Percentiles rank a stretch among this genome's conserved stretches.
Evolutionary conservation across 371 early-diverging fungal genomes (phyloP).

Genomic region (Zychaea mexicana): DNA sequence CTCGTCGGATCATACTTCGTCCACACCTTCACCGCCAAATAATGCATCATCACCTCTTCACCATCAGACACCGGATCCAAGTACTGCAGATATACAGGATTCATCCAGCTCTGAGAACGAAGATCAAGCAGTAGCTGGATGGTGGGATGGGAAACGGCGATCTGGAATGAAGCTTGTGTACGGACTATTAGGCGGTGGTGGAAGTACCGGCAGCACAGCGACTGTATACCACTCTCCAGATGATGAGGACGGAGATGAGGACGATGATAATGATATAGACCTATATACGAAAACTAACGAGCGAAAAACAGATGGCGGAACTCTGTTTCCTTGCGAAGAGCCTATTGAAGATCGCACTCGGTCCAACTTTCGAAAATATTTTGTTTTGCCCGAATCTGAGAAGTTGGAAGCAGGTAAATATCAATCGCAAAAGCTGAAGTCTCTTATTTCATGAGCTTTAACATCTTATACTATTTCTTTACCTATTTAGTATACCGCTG

Average conservation of each 20-base stretch:
- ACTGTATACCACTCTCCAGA: constrained; percentile 16
- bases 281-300: constrained; percentile 12
- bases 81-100: constrained; percentile 14
- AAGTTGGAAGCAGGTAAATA: constrained; percentile 51
- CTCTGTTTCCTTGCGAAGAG: constrained; percentile 23
- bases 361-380: constrained; percentile 56
- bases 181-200: constrained; percentile 30
- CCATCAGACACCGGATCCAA: constrained; percentile 12
- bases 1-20: constrained; percentile 9
- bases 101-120: constrained; percentile 46
- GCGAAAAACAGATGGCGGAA: not conserved
- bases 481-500: constrained; percentile 42
- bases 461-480: not conserved
- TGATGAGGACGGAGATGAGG: constrained; percentile 23
- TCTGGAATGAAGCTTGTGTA: constrained; percentile 51
- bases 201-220: constrained; percentile 26
- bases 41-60: not conserved
- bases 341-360: constrained; percentile 37
- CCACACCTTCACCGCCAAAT: not conserved
- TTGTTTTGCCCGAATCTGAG: constrained; percentile 65
- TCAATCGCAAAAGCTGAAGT: no score
- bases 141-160: constrained; percentile 43
- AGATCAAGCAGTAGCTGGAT: constrained; percentile 32
- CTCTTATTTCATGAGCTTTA: no score
- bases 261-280: constrained; percentile 16